Conservation (phyloP, 176 grass and related monocot genomes). For the Triticum monococcum region DNA sequence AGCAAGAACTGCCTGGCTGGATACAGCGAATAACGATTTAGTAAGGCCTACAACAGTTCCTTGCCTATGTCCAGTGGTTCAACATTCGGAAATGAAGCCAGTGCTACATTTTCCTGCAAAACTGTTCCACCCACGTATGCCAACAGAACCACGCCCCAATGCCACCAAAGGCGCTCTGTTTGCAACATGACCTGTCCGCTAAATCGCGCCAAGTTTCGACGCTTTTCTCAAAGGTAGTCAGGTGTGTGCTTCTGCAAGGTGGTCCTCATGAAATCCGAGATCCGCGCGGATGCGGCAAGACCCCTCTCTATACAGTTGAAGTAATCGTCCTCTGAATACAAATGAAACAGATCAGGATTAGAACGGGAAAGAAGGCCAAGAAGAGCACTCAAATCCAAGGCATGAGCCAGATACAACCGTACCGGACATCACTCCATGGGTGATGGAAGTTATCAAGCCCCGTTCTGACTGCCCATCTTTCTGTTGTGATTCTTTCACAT, state of each 20-base stretch:
- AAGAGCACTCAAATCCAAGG: background rate
- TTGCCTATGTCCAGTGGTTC: background rate
- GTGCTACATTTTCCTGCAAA: background rate
- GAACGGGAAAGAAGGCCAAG: background rate
- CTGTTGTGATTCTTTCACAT: constrained; percentile 35
- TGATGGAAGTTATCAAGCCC: constrained; percentile 67
- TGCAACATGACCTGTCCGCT: too few species aligned
- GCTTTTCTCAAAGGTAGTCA: background rate
- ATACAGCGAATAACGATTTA: too few species aligned
- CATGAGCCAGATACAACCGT: background rate
- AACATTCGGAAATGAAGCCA: background rate
- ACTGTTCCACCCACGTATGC: background rate
- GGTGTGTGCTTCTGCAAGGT: constrained; percentile 53
- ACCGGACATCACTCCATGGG: constrained; percentile 74
- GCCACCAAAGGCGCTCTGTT: too few species aligned
- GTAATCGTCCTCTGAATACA: constrained; percentile 48
- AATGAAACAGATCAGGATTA: background rate
- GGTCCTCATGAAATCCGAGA: constrained; percentile 79
- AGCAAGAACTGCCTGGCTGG: background rate
- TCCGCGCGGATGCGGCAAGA: constrained; percentile 54
- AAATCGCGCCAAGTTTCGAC: too few species aligned
- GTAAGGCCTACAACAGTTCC: too few species aligned
- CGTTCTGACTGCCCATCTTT: constrained; percentile 52
- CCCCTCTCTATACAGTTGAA: constrained; percentile 78
- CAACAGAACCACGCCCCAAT: background rate